Percentiles rank a stretch among this genome's conserved stretches.
These are phyloP conservation scores for Sarcocystis neurona DNA, from an alignment of 169 alveolate genomes.

Conservation along the genomic window DNA sequence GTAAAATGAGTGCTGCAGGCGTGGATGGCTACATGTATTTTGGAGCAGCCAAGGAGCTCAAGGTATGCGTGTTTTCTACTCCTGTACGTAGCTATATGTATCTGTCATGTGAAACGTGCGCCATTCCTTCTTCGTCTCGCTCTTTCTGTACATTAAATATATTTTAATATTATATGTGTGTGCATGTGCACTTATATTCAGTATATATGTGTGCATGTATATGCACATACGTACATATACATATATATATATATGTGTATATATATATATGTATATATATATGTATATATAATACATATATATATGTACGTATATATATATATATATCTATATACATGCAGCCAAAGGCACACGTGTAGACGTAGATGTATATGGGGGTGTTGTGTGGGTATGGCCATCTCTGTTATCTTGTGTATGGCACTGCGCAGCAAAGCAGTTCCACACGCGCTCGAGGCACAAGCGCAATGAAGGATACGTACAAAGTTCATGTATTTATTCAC, in stretches of 20 bases:
- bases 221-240: background rate
- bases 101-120: too few species aligned
- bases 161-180: too few species aligned
- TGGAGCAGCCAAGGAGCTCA: conserved; percentile 66
- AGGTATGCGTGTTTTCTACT: conserved; percentile 25
- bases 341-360: background rate
- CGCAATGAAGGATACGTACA: too few species aligned
- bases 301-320: background rate
- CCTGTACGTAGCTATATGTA: background rate
- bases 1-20: conserved; percentile 32
- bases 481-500: too few species aligned
- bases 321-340: background rate
- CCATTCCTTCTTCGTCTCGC: too few species aligned
- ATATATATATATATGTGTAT: too few species aligned
- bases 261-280: too few species aligned
- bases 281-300: background rate
- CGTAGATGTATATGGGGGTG: background rate
- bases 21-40: conserved; percentile 51
- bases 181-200: background rate
- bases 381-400: too few species aligned
- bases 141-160: too few species aligned
- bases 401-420: too few species aligned
- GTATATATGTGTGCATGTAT: background rate
- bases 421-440: too few species aligned
- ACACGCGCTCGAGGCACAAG: too few species aligned